Evolutionary conservation across 2,329 filamentous ascomycete species (phyloP).

Genomic region (Diaporthe helianthi): DNA sequence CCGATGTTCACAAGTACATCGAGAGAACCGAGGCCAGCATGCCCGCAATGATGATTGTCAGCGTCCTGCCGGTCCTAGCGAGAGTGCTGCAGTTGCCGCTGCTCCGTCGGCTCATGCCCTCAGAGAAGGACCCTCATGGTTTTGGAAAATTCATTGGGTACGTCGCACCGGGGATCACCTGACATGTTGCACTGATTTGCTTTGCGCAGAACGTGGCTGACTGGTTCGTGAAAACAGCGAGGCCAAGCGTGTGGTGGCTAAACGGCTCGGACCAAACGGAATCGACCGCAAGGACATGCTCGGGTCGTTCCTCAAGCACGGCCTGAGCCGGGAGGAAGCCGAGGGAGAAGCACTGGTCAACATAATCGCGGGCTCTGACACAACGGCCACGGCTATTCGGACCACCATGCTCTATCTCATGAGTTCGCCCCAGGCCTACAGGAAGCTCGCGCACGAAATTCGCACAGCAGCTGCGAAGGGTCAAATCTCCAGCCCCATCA

Average conservation of each 20-base stretch:
- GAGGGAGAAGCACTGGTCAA: constrained; percentile 54
- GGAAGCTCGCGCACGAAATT: constrained; percentile 52
- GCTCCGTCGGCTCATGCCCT: constrained; percentile 33
- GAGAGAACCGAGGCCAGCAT: constrained; percentile 43
- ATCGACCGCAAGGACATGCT: constrained; percentile 46
- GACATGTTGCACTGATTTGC: background rate
- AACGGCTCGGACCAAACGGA: constrained; percentile 41
- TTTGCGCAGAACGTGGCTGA: constrained; percentile 9
- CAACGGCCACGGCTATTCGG: constrained; percentile 56
- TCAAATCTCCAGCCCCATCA: constrained; percentile 43
- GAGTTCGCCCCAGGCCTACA: constrained; percentile 51
- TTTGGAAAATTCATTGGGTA: constrained; percentile 35
- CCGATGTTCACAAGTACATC: constrained; percentile 44
- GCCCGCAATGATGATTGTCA: constrained; percentile 44
- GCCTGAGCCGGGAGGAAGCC: constrained; percentile 47
- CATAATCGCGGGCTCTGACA: constrained; percentile 58
- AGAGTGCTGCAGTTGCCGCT: constrained; percentile 30
- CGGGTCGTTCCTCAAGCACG: constrained; percentile 50
- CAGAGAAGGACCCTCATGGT: constrained; percentile 34
- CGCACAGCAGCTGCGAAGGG: constrained; percentile 44
- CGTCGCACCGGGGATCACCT: background rate
- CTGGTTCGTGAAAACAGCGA: constrained; percentile 17
- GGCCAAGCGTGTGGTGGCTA: constrained; percentile 40
- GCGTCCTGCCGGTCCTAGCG: constrained; percentile 33
- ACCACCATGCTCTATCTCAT: constrained; percentile 55